Percentiles rank a stretch among this genome's conserved stretches.
Evolutionary conservation across 768 basidiomycete species (phyloP).

Genomic region (Candolleomyces efflorescens): DNA sequence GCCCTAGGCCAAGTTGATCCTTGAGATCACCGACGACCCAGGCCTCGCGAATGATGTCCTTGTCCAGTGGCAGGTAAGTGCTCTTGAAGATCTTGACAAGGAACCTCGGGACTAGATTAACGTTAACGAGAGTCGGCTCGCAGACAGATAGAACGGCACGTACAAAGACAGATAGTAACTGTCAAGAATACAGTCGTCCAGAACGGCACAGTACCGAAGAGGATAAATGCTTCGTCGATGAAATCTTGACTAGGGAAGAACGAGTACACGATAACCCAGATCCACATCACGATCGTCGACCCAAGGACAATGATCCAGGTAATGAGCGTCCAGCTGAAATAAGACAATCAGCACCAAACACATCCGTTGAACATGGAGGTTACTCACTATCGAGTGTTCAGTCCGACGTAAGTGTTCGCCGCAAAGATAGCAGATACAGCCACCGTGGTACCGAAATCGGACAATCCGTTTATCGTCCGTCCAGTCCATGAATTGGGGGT

Average conservation of each 20-base stretch:
- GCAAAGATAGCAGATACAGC: constrained; percentile 83
- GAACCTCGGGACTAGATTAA: constrained; percentile 68
- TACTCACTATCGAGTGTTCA: constrained; percentile 87
- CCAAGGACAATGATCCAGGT: constrained; percentile 81
- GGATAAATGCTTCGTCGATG: constrained; percentile 61
- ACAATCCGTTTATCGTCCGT: constrained; percentile 68
- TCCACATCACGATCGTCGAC: constrained; percentile 73
- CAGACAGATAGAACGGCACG: constrained; percentile 11
- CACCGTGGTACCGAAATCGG: constrained; percentile 91
- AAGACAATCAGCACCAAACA: constrained; percentile 14
- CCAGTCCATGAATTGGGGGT: constrained; percentile 73
- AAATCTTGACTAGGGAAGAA: constrained; percentile 73
- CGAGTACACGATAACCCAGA: constrained; percentile 91
- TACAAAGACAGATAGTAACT: constrained; percentile 68
- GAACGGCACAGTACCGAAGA: constrained; percentile 78
- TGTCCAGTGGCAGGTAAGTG: constrained; percentile 78
- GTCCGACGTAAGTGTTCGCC: constrained; percentile 86
- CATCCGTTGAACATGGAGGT: constrained; percentile 7
- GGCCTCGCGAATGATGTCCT: constrained; percentile 89
- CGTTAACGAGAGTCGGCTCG: background rate
- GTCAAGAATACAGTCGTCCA: constrained; percentile 78
- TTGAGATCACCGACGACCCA: constrained; percentile 84
- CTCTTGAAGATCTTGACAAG: constrained; percentile 66
- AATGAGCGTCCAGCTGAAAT: constrained; percentile 70
- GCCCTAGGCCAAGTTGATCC: constrained; percentile 69